Evolutionary conservation across 148 eudicot genomes (phyloP), one percentile per base, ranked within the genome.

Genomic region (Rhododendron vialii): DNA sequence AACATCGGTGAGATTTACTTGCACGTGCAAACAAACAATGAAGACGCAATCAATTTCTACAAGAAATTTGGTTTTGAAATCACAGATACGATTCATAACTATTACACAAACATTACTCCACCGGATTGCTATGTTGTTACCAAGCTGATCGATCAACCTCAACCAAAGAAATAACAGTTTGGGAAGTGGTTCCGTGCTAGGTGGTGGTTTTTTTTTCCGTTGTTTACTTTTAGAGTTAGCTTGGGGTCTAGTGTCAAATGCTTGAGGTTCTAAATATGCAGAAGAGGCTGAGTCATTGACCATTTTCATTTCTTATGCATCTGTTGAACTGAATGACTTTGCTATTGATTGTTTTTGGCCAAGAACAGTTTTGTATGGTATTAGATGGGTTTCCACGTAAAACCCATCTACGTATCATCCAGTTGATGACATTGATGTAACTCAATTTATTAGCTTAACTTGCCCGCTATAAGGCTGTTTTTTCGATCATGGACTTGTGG

Each of bases 21-120:
- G 94, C 99, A 96, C 69, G 98, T 96, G 89, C 98, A 96, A 90
- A 96, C 96, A 53, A 96, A 94, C 91, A 96, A 96, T 48, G 98
- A 96, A 1, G 98, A 96, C 1, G 99, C 99, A 78, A 94, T 96
- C 88, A 91, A 90, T 51, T 96, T 96, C 85, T 96, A 96, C 90
- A 94, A 92, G 94, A 96, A 96, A 88, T 96, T 95, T 41, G 98
- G 97, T 69, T 95, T 96, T 83, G 96, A 96, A 84, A 92, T 96
- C 87, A 96, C 97, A 8, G 98, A 92, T 13, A 96, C 99, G 82
- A 96, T 96, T 87, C 91, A 89, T 53, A 94, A 96, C 87, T 96
- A 96, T 78, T 96, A 94, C 89, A 89, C 91, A 82, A 94, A 93
- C 84, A 96, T 96, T 86, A 92, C 92, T 82, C 99, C 99, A 67